Conservation (phyloP, 306 rosid genomes). For the Hylodesmum podocarpum region DNA sequence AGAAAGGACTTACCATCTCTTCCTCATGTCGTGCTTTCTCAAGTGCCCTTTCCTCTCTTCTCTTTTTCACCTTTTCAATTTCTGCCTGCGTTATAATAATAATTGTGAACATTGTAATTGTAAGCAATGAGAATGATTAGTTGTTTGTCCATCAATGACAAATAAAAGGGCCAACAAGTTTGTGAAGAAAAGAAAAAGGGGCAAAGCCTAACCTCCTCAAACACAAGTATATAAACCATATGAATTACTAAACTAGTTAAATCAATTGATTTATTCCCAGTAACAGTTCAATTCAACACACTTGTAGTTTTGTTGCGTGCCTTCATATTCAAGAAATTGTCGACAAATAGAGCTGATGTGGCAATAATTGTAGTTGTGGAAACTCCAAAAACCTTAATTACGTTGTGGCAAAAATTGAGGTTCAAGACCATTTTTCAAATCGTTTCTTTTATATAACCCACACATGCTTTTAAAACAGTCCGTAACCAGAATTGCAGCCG, state of each 20-base stretch:
- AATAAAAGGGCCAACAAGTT: constrained; percentile 13
- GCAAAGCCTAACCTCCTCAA: constrained; percentile 6
- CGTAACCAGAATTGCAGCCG: too few species aligned
- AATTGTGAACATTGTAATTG: constrained; percentile 1
- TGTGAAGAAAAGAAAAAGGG: not conserved
- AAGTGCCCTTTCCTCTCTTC: constrained; percentile 98
- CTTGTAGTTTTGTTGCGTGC: not conserved
- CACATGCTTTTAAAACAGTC: too few species aligned
- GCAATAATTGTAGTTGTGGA: not conserved
- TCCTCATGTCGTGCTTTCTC: constrained; percentile 96
- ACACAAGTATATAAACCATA: not conserved
- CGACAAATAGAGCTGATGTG: not conserved
- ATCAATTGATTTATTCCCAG: not conserved
- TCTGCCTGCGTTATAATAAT: constrained; percentile 70
- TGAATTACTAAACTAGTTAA: not conserved
- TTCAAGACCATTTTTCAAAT: not conserved
- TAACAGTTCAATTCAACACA: not conserved
- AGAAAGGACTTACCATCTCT: constrained; percentile 76
- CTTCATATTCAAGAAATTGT: not conserved
- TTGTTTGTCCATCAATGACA: not conserved
- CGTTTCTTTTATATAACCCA: not conserved
- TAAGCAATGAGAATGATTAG: constrained; percentile 14
- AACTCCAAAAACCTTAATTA: not conserved
- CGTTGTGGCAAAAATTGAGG: not conserved
- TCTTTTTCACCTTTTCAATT: constrained; percentile 94